Evolutionary conservation across 1,284 basidiomycete species (phyloP).

Genomic region (Boletus smithii): DNA sequence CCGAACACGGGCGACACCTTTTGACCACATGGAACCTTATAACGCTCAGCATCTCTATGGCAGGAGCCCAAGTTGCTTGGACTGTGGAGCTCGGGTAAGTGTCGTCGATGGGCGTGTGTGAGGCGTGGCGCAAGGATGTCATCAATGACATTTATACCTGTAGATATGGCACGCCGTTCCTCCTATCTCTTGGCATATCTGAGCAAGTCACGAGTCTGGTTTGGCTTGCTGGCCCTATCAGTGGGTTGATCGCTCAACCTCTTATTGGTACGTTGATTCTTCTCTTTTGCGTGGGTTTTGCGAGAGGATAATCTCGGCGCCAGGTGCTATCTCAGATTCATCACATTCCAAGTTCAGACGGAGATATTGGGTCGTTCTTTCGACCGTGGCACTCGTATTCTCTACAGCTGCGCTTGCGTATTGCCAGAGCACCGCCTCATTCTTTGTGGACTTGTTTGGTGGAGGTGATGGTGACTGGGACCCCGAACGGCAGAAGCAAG

Average conservation of each 20-base stretch:
- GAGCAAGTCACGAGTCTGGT: constrained; percentile 91
- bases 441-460: constrained; percentile 77
- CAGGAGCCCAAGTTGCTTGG: constrained; percentile 91
- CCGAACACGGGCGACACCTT: constrained; percentile 32
- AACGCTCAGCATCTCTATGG: constrained; percentile 79
- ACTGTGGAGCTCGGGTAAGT: constrained; percentile 84
- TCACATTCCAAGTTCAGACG: constrained; percentile 86
- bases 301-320: constrained; percentile 23
- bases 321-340: constrained; percentile 90
- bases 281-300: constrained; percentile 13
- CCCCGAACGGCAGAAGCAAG: constrained; percentile 63
- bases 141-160: constrained; percentile 12
- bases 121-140: constrained; percentile 20
- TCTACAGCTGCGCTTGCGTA: constrained; percentile 82
- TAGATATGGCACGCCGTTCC: constrained; percentile 93
- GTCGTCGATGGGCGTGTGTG: constrained; percentile 8
- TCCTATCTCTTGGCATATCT: constrained; percentile 84
- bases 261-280: constrained; percentile 67
- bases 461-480: constrained; percentile 89
- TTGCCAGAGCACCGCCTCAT: constrained; percentile 69
- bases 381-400: constrained; percentile 70
- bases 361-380: constrained; percentile 85
- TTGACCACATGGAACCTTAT: constrained; percentile 73
- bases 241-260: constrained; percentile 91
- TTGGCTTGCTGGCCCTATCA: constrained; percentile 95